Evolutionary conservation across 768 basidiomycete species (phyloP), one percentile per base, ranked within the genome.

Genomic region (Russula sp.): DNA sequence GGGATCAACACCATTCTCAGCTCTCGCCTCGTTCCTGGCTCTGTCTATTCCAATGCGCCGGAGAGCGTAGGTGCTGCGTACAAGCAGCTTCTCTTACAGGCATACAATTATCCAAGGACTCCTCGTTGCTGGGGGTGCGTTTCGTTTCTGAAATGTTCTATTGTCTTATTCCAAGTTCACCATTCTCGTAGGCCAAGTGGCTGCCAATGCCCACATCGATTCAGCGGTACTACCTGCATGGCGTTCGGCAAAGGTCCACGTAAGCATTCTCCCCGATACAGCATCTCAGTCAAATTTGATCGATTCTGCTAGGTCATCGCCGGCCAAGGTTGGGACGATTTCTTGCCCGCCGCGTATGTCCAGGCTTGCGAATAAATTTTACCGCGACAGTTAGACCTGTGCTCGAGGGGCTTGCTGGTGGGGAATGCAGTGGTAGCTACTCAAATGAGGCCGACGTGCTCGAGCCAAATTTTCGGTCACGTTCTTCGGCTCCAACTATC

Each of bases 161-260:
- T 2, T 5, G 22, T 28, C 18, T 14, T 26, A 30, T 30, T 30
- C 28, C 8, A n/a, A 7, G 8, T 24, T 65, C 34, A 61, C 38
- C 30, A 22, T 62, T 30, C 24, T 20, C 8, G 18, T 52, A 74
- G 74, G 76, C 20, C 66, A 73, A 69, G 76, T 79, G 3, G 62
- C 78, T 9, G 69, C 71, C 40, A 77, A 77, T 62, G 74, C 73
- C 10, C 38, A 73, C 28, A 69, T 78, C 16, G 67, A 69, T 24
- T 73, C 70, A 14, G 75, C 77, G 28, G n/a, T 78, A 26, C 67
- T 69, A 46, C 76, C 76, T 5, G 73, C 71, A 26, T 78, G 78
- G 78, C 66, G 77, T 58, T 72, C 69, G 2, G 77, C 78, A 0
- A 77, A 78, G 67, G 71, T 5, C 73, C 77, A 76, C 56, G 77